Base-by-base conservation (phyloP, 225 moss, liverwort and hornwort genomes). In the Anthoceros angustus region DNA sequence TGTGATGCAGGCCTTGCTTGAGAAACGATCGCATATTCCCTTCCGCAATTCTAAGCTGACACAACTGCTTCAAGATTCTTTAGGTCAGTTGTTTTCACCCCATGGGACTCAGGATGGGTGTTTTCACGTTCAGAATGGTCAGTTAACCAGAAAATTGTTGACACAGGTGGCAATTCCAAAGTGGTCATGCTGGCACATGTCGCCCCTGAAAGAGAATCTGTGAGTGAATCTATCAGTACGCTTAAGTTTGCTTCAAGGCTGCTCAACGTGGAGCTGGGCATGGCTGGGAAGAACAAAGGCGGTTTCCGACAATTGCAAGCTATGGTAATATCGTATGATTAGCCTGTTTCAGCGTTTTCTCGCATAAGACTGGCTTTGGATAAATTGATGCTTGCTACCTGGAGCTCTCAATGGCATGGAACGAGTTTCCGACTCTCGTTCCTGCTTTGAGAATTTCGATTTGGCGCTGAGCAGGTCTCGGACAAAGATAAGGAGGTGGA, bases 31-130 rank as follows among this genome's bases (percentile, higher is more conserved):
- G 5, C 92, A 88, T 12, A 84, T 92, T 66, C 92, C 92, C 11
- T 92, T 92, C 65, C 86, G 92, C 21, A 88, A 92, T 72, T 92
- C 92, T 7, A 92, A 92, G 74, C 79, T 92, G 41, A 92, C 92
- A 50, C 82, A 86, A 26, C 88, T 92, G 24, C 80, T 92, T 69
- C 92, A 92, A 80, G 92, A 92, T 71, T 92, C 92, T 8, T 73
- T 92, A 49, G 92, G 92, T 55, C 0, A n/a, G 55, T 20, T 32
- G 2, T 4, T 32, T 32, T 32, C 32, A 32, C 1, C 32, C 55
- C 55, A 18, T 20, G 0, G 55, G 5, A 11, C 16, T 11, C 45
- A 46, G 55, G n/a, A 55, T 15, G 55, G 23, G 14, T 0, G 18
- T 4, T 55, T 23, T 1, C 1, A 46, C 1, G 23, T 23, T 55